Evolutionary conservation across 768 basidiomycete species (phyloP), one percentile per base, ranked within the genome.

Genomic region (Naganishia randhawae): DNA sequence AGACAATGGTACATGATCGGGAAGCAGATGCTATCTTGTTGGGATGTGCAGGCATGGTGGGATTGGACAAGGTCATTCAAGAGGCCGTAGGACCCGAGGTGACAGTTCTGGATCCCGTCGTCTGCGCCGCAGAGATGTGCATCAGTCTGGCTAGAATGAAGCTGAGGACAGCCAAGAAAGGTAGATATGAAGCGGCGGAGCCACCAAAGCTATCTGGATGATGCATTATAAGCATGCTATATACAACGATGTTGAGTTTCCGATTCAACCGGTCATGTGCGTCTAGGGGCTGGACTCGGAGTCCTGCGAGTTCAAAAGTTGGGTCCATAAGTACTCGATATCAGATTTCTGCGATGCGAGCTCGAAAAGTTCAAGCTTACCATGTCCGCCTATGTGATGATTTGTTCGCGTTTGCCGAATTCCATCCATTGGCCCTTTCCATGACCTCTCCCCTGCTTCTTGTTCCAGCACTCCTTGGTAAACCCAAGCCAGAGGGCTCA

Each of bases 401-500:
- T 7, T 29, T 61, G 27, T 39, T 41, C 1, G 13, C n/a, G 29
- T 37, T 61, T 25, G 57, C 41, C 57, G 57, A 61, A 19, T 29
- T 61, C 57, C 57, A 61, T 11, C 57, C 57, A 14, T 39, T 39
- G 16, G 57, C 57, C 35, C 57, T 39, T 35, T 84, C 85, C 86
- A 88, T 88, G 10, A 83, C 86, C n/a, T 89, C 89, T 14, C 86
- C 85, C 67, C 89, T 83, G 72, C 85, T 83, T 29, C 83, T 74
- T 14, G 85, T 87, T 13, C 85, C 85, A 10, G 85, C 62, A 37
- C 65, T 45, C 22, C 39, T 61, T 31, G 52, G 32, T 33, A 32
- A 10, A 48, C 63, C 39, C 71, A 68, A 67, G 32, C 71, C 68
- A 31, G 71, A 71, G 45, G 51, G 68, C 67, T 50, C 69, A 25